phyloP scores from a whole-genome alignment of 1,139 yeast genomes.

The Schwanniomyces etchellsii region DNA sequence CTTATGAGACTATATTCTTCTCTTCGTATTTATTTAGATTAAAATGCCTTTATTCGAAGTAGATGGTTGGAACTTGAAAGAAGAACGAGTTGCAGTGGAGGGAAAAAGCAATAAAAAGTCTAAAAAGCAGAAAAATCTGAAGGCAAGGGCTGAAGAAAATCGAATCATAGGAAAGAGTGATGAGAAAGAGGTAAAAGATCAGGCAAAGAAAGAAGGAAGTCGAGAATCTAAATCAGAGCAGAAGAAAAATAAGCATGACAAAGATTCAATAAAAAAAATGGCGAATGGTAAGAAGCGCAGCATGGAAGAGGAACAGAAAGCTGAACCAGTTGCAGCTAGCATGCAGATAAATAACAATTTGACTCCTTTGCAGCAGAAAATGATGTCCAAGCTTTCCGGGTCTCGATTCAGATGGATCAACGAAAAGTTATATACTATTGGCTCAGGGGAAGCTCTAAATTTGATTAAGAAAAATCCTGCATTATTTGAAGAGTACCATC shows the following conservation, averaged over 20 bases:
- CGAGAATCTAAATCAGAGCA: constrained; percentile 8
- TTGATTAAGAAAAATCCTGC: constrained; percentile 78
- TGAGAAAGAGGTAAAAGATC: constrained; percentile 7
- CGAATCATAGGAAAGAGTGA: constrained; percentile 10
- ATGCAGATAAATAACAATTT: constrained; percentile 38
- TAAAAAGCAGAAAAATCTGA: constrained; percentile 24
- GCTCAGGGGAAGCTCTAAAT: constrained; percentile 70
- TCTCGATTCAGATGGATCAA: constrained; percentile 97
- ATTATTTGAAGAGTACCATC: constrained; percentile 89
- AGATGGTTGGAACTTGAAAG: constrained; percentile 74
- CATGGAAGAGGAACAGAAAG: constrained; percentile 1
- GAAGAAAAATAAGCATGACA: constrained; percentile 5
- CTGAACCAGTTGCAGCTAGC: no score
- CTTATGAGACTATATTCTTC: no score
- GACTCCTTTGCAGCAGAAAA: constrained; percentile 90
- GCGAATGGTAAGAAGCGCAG: neutral
- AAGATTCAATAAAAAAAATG: neutral
- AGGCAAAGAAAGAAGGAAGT: constrained; percentile 4
- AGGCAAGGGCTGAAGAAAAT: constrained; percentile 9
- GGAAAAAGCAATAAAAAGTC: constrained; percentile 27
- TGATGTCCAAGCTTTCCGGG: constrained; percentile 92
- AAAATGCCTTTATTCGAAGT: constrained; percentile 70
- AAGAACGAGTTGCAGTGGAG: constrained; percentile 45
- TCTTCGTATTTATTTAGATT: no score
- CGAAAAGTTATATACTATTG: constrained; percentile 84